Conservation (phyloP, 2,329 filamentous ascomycete genomes). For the Exophiala xenobiotica region DNA sequence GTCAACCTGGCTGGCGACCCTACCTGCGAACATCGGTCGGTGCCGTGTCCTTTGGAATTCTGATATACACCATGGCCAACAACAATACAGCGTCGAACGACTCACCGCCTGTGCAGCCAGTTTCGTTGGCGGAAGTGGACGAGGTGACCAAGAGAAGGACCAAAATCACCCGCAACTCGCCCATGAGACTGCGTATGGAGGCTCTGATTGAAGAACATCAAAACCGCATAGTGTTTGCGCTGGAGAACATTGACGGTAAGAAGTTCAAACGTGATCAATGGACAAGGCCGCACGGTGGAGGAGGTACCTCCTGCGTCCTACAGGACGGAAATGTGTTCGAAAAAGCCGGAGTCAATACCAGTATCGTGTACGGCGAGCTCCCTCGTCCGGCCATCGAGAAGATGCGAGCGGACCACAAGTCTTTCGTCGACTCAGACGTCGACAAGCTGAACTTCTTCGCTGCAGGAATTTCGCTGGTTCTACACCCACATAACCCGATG, state of each 20-base stretch:
- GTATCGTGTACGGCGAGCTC: slow-evolving; percentile 87
- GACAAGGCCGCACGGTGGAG: slow-evolving; percentile 83
- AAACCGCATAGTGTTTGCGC: slow-evolving; percentile 76
- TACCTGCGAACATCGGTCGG: slow-evolving; percentile 51
- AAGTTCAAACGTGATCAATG: slow-evolving; percentile 83
- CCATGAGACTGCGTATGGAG: slow-evolving; percentile 98
- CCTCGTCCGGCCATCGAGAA: slow-evolving; percentile 83
- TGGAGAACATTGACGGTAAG: slow-evolving; percentile 80
- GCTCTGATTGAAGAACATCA: slow-evolving; percentile 93
- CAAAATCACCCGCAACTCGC: slow-evolving; percentile 72
- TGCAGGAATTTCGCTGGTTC: slow-evolving; percentile 84
- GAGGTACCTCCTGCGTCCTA: slow-evolving; percentile 89
- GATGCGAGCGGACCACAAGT: slow-evolving; percentile 95
- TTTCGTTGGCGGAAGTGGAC: slow-evolving; percentile 80
- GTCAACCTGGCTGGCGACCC: slow-evolving; percentile 44
- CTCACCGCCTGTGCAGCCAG: slow-evolving; percentile 31
- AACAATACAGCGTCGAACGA: slow-evolving; percentile 20
- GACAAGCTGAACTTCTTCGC: slow-evolving; percentile 93
- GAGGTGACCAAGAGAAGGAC: slow-evolving; percentile 75
- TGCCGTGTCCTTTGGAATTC: slow-evolving; percentile 48
- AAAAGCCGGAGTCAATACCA: slow-evolving; percentile 94
- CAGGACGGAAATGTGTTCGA: slow-evolving; percentile 97
- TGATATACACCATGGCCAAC: slow-evolving; percentile 54
- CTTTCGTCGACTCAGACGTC: slow-evolving; percentile 70
- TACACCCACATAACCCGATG: slow-evolving; percentile 94